Base-by-base conservation (phyloP, 345 rosid genomes). In the Linum tenue region DNA sequence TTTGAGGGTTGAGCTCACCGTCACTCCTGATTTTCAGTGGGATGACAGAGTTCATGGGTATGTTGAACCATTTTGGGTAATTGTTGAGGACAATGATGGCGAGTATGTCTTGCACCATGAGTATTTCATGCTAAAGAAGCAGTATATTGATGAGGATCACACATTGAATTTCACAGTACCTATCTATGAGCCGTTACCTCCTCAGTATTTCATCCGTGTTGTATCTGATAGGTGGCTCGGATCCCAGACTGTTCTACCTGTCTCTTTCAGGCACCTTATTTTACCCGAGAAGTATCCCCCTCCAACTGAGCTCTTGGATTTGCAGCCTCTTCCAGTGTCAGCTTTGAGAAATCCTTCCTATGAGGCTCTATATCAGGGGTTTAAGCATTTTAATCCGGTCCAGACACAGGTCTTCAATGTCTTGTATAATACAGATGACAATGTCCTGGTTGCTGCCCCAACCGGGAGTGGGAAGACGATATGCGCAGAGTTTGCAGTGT, bases 281-380 rank as follows among this genome's bases (percentile, higher is more conserved):
- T 88, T 94, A 60, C 99, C 99, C 35, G 97, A 94, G 72, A 94
- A 94, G 82, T 86, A 88, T 74, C 97, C 97, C 53, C 97, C 99
- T n/a, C 96, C 97, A 3, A 94, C 97, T 9, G 97, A 94, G 82
- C 77, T 94, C 37, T 72, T 94, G 69, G 99, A 94, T 73, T 81
- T 94, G 81, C 97, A 88, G 60, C 99, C 97, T 22, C 77, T 94
- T 39, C 97, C 99, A 7, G 99, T 94, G 58, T 83, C 95, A 22
- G 99, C 97, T 3, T 67, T 94, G 77, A 86, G 95, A 77, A 94
- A 94, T 83, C 85, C 97, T 43, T 72, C 80, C 56, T 90, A 88
- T 74, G 99, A 90, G 79, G 83, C 90, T 51, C 83, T 90, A 37
- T 94, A 88, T 80, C 80, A 77, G 76, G 88, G 75, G 71, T 94